Evolutionary conservation across 257 asterid genomes (phyloP).

Genomic region (Apocynum venetum): DNA sequence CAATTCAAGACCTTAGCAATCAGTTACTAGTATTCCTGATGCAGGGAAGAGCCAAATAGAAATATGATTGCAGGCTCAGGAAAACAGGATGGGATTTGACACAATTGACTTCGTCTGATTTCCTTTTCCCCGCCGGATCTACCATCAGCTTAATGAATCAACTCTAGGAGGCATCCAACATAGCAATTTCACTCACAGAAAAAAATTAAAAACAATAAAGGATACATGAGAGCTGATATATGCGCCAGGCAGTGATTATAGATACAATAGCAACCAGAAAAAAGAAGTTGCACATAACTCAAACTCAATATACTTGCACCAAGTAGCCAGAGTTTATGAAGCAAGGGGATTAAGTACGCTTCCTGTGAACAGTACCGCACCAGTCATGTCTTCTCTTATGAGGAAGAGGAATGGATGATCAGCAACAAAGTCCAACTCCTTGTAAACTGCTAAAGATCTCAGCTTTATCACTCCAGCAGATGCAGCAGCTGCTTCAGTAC

Average conservation of each 20-base stretch:
- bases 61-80: too few relatives aligned
- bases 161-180: too few relatives aligned
- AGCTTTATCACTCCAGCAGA: constrained; percentile 5
- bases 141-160: too few relatives aligned
- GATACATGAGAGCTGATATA: neutral
- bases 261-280: neutral
- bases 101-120: too few relatives aligned
- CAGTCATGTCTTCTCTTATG: constrained; percentile 35
- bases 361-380: constrained; percentile 33
- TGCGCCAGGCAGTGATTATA: neutral
- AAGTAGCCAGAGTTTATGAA: neutral
- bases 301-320: neutral
- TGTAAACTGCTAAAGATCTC: neutral
- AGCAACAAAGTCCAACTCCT: constrained; percentile 30
- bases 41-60: too few relatives aligned
- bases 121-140: too few relatives aligned
- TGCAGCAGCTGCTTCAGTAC: constrained; percentile 44
- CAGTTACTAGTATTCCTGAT: too few relatives aligned
- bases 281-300: neutral
- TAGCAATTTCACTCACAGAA: too few relatives aligned
- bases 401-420: constrained; percentile 40
- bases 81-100: too few relatives aligned
- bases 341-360: constrained; percentile 26
- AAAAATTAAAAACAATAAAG: neutral
- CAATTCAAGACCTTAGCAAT: too few relatives aligned